Percentiles rank a stretch among this genome's conserved stretches.
phyloP scores from a whole-genome alignment of 1,284 basidiomycete species.

The Leucoagaricus sp. region DNA sequence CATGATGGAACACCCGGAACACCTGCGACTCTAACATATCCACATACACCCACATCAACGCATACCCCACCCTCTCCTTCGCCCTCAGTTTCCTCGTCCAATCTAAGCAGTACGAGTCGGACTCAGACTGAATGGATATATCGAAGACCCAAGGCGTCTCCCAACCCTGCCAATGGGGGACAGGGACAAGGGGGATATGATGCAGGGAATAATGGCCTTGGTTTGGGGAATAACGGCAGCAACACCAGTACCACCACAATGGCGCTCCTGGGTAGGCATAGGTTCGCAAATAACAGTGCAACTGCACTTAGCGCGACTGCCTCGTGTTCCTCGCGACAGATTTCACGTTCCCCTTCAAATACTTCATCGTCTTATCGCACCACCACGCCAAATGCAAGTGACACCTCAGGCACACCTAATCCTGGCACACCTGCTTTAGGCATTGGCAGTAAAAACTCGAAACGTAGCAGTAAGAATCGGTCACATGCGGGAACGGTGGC shows the following conservation, averaged over 20 bases:
- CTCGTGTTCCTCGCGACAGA: conserved; percentile 17
- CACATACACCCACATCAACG: background rate
- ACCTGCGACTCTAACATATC: background rate
- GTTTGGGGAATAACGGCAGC: background rate
- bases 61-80: conserved; percentile 15
- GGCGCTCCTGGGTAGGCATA: conserved; percentile 5
- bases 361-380: conserved; percentile 13
- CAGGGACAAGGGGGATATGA: background rate
- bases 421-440: no score
- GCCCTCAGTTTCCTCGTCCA: conserved; percentile 26
- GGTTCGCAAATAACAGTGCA: background rate
- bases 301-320: background rate
- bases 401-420: no score
- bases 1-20: background rate
- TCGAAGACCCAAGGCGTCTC: conserved; percentile 41
- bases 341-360: conserved; percentile 22
- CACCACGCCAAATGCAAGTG: no score
- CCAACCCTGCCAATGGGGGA: conserved; percentile 7
- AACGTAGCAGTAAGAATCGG: conserved; percentile 3
- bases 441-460: no score
- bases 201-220: background rate
- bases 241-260: no score
- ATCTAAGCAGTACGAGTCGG: conserved; percentile 11
- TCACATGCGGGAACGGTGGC: conserved; percentile 2
- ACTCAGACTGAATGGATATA: conserved; percentile 46